These are phyloP conservation scores for Cryptosporidium canis DNA, from an alignment of 169 alveolate species.

Conservation along the genomic window DNA sequence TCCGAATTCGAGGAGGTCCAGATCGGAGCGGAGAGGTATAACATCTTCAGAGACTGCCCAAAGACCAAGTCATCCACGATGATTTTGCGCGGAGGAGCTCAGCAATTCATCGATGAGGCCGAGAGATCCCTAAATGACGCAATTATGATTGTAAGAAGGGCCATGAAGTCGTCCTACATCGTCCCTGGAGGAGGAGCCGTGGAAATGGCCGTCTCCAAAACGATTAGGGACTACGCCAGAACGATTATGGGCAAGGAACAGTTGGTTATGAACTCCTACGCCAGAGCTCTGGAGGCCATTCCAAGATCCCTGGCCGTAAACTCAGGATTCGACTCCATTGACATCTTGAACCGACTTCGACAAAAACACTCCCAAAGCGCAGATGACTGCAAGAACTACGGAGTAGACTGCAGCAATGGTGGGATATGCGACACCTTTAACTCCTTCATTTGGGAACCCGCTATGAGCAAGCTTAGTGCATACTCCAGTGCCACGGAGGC, in stretches of 20 bases:
- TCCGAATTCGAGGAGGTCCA: constrained; percentile 96
- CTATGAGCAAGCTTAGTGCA: constrained; percentile 93
- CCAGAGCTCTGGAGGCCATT: constrained; percentile 95
- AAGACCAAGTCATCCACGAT: constrained; percentile 92
- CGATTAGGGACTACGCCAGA: constrained; percentile 84
- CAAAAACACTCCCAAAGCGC: constrained; percentile 88
- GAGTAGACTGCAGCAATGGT: constrained; percentile 93
- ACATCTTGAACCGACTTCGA: constrained; percentile 91
- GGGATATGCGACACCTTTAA: constrained; percentile 87
- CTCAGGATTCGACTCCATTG: constrained; percentile 95
- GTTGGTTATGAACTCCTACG: constrained; percentile 91
- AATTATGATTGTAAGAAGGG: constrained; percentile 94
- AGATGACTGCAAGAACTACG: constrained; percentile 89
- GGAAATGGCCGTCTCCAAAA: constrained; percentile 82
- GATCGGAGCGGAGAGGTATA: constrained; percentile 96
- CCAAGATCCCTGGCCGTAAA: constrained; percentile 97
- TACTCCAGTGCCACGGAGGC: constrained; percentile 98
- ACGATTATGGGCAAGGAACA: constrained; percentile 92
- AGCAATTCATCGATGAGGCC: constrained; percentile 97
- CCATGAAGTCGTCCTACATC: constrained; percentile 88
- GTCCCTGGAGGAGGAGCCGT: constrained; percentile 99
- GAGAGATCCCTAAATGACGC: constrained; percentile 98
- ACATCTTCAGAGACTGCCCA: constrained; percentile 93
- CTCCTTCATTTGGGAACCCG: constrained; percentile 96
- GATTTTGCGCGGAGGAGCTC: constrained; percentile 98